These are phyloP conservation scores for Lasiosphaeriaceae sp. DNA, from an alignment of 495 filamentous ascomycete species.

Conservation along the genomic window DNA sequence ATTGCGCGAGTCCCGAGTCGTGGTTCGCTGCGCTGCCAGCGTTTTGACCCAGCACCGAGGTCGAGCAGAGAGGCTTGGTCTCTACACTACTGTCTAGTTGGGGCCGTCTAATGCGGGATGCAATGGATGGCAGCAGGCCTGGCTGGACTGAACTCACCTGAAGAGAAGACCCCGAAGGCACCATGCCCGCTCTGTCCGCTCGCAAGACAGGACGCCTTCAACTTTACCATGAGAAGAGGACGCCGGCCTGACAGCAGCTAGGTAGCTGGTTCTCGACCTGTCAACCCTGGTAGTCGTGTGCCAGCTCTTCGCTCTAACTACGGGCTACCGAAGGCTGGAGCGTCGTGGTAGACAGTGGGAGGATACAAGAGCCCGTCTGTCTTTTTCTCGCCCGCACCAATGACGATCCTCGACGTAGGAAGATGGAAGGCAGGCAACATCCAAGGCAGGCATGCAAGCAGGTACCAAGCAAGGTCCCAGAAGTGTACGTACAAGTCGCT, in stretches of 20 bases:
- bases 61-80: constrained; percentile 3
- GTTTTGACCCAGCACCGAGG: constrained; percentile 15
- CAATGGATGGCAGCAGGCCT: neutral
- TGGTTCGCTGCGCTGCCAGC: constrained; percentile 18
- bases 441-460: neutral
- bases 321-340: no score
- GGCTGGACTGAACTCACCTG: neutral
- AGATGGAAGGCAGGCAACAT: neutral
- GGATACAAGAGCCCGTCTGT: no score
- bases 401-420: no score
- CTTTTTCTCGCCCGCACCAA: no score
- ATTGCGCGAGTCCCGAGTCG: constrained; percentile 11
- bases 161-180: neutral
- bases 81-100: neutral
- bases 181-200: neutral
- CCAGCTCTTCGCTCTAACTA: no score
- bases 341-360: no score
- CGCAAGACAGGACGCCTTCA: neutral
- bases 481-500: constrained; percentile 9
- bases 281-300: no score
- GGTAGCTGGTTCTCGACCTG: no score
- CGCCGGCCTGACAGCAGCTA: neutral
- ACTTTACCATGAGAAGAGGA: neutral
- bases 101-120: constrained; percentile 3
- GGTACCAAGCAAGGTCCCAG: neutral